These are phyloP conservation scores for Alnus rubra DNA, from an alignment of 306 rosid species.

Conservation along the genomic window DNA sequence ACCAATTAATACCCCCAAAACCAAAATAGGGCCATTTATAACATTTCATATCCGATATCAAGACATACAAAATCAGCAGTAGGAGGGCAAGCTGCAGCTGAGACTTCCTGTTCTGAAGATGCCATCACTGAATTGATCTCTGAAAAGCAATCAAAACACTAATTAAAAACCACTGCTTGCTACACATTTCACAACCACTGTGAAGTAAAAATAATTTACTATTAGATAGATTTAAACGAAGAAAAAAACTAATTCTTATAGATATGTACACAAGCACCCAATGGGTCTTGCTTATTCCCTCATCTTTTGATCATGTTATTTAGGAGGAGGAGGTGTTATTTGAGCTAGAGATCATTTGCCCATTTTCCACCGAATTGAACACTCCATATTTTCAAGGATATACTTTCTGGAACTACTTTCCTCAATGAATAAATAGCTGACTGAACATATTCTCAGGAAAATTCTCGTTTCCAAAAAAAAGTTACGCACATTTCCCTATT, in stretches of 20 bases:
- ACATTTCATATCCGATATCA: not conserved
- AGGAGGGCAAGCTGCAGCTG: slow-evolving; percentile 37
- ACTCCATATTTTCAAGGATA: not conserved
- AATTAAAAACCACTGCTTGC: slow-evolving; percentile 5
- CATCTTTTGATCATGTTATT: not conserved
- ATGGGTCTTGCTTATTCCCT: not conserved
- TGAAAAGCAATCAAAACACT: slow-evolving; percentile 27
- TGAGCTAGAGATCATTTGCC: not conserved
- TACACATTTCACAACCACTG: not conserved
- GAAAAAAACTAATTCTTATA: too few relatives aligned
- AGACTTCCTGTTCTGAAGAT: slow-evolving; percentile 53
- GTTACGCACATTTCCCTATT: not conserved
- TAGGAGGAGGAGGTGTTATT: not conserved
- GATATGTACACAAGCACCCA: too few relatives aligned
- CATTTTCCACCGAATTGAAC: not conserved
- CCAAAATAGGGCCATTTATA: not conserved
- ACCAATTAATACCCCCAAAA: slow-evolving; percentile 4
- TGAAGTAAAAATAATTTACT: not conserved
- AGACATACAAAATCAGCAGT: slow-evolving; percentile 65
- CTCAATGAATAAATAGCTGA: not conserved
- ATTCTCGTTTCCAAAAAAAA: not conserved
- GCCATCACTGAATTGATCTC: slow-evolving; percentile 50
- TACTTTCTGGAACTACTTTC: not conserved
- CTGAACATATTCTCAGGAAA: not conserved
- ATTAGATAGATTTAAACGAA: too few relatives aligned